A percentile compares a stretch with the other conserved stretches of the same genome.
phyloP scores from a whole-genome alignment of 441 rosid genomes.

The Arabidopsis lyrata region DNA sequence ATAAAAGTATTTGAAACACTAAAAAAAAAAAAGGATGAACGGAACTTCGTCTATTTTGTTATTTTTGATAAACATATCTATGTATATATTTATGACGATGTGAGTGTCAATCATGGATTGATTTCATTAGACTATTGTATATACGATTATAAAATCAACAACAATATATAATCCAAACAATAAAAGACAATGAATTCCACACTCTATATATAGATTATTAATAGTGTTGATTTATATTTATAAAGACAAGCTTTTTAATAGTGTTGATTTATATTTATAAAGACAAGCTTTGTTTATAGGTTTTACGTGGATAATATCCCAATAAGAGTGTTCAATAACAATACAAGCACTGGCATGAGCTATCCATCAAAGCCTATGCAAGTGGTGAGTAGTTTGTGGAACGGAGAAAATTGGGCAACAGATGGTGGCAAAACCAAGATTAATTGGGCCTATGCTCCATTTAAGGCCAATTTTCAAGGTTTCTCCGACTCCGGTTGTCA shows the following conservation, averaged over 20 bases:
- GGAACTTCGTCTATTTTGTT: no score
- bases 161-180: no score
- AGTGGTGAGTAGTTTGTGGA: background rate
- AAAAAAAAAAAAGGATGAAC: no score
- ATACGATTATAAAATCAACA: no score
- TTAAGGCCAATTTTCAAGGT: background rate
- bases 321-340: background rate
- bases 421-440: conserved; percentile 6
- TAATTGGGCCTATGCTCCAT: background rate
- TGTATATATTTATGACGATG: no score
- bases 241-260: background rate
- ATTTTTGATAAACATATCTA: no score
- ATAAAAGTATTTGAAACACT: no score
- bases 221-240: background rate
- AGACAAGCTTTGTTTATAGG: background rate
- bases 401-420: background rate
- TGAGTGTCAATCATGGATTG: no score
- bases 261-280: background rate
- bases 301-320: conserved; percentile 7
- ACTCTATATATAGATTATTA: background rate
- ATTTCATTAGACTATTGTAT: no score
- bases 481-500: background rate
- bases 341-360: background rate
- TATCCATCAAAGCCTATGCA: background rate
- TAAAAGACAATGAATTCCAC: background rate